A percentile compares a stretch with the other conserved stretches of the same genome.
Conservation (phyloP, 805 yeast species). For the Clavispora phyllophila region DNA sequence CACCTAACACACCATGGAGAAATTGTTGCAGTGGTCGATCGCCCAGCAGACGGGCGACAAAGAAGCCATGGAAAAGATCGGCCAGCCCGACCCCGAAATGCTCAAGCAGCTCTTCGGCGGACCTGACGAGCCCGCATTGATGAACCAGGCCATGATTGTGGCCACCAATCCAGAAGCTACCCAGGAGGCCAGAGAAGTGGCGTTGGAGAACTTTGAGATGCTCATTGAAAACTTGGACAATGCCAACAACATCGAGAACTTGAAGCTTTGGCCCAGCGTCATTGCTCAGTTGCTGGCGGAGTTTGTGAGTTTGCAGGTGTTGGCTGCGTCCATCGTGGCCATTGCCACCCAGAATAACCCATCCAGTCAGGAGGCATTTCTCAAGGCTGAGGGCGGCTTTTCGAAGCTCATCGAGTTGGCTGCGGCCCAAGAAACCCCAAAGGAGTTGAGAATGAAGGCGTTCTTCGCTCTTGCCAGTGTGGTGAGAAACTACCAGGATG, state of each 20-base stretch:
- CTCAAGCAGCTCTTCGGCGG: conserved; percentile 72
- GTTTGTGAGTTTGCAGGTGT: conserved; percentile 41
- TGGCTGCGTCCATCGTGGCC: conserved; percentile 73
- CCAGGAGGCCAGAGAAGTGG: conserved; percentile 60
- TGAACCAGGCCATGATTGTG: conserved; percentile 70
- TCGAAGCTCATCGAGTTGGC: conserved; percentile 42
- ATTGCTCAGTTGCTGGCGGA: conserved; percentile 45
- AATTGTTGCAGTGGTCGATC: conserved; percentile 86
- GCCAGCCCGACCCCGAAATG: conserved; percentile 74
- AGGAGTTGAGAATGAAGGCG: conserved; percentile 51
- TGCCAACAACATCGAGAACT: conserved; percentile 83
- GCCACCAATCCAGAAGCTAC: conserved; percentile 54
- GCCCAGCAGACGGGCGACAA: conserved; percentile 71
- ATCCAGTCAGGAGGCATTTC: conserved; percentile 63
- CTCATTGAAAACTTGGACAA: conserved; percentile 89
- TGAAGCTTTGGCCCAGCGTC: conserved; percentile 75
- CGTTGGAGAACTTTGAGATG: conserved; percentile 91
- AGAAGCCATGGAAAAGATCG: conserved; percentile 57
- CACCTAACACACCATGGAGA: conserved; percentile 59
- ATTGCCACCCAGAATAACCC: conserved; percentile 92
- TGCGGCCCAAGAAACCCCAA: conserved; percentile 15
- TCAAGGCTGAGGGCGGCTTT: conserved; percentile 46
- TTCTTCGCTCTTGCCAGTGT: conserved; percentile 73
- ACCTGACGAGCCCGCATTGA: conserved; percentile 83
- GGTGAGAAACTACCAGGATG: conserved; percentile 61